Evolutionary conservation across 2,329 filamentous ascomycete genomes (phyloP), one percentile per base, ranked within the genome.

Genomic region (Colletotrichum caudatum): DNA sequence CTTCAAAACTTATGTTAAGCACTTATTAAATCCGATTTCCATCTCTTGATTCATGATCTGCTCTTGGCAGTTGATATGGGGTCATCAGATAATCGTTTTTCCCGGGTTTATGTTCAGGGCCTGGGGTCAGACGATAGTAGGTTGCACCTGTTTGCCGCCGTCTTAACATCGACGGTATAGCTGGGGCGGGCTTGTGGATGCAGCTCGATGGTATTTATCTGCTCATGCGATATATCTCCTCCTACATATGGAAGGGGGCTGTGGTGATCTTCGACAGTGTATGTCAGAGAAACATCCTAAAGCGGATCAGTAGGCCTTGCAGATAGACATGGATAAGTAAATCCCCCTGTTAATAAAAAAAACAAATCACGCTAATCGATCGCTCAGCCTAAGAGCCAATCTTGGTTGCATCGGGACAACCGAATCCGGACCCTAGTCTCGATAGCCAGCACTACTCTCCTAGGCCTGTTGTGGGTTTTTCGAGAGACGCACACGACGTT

Each of bases 231-330:
- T n/a, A 26, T 39, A 26, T 5, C 6, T 26, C 35, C 35, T 39
- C 35, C 23, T 39, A 41, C 50, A 62, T 29, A 20, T 16, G 2
- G 23, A 23, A 1, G 1, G 64, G 68, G 64, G 68, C 57, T 67
- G 44, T 66, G 58, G 26, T 57, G 58, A 68, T 62, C 64, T 62
- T 71, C 41, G 64, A 71, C 68, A 33, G 18, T 53, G 44, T 18
- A 23, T 51, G 64, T 68, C 35, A 39, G 64, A 71, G 64, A 51
- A 67, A n/a, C 26, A 37, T 23, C 57, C 44, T 46, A 64, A n/a
- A n/a, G 57, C 44, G 46, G 48, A 8, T 23, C 23, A 54, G 9
- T 39, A 53, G 44, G 51, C 50, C 23, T 51, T 14, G 29, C 20
- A 56, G 20, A 26, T 48, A 26, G 23, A 50, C 56, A 70, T 41